These are phyloP conservation scores for Castanea mollissima DNA, from an alignment of 306 rosid species.

Conservation along the genomic window DNA sequence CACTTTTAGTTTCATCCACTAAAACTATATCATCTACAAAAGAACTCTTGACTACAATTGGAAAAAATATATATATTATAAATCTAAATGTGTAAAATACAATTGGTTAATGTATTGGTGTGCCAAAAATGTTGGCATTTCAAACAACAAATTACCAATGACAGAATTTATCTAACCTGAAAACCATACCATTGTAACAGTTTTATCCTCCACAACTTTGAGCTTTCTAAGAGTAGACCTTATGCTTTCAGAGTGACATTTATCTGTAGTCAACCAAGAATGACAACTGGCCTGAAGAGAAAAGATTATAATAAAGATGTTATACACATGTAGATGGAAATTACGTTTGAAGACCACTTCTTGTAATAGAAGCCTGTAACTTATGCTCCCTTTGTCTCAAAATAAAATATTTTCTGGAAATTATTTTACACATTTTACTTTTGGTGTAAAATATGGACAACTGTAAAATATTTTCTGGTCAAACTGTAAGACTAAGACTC, in stretches of 20 bases:
- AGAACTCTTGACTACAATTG: too few species aligned
- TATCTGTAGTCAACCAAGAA: conserved; percentile 38
- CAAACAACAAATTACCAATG: not conserved
- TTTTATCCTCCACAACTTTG: conserved; percentile 48
- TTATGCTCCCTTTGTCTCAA: too few species aligned
- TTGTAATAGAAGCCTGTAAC: not conserved
- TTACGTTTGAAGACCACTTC: not conserved
- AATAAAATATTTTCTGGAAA: too few species aligned
- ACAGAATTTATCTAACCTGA: not conserved
- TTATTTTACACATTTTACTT: too few species aligned
- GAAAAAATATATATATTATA: not conserved
- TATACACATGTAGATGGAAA: not conserved
- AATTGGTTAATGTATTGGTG: not conserved
- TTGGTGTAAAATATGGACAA: too few species aligned
- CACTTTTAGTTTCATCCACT: too few species aligned
- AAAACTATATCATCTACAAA: too few species aligned
- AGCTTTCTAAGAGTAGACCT: conserved; percentile 56
- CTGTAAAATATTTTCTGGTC: too few species aligned
- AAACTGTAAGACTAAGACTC: too few species aligned
- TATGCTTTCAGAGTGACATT: conserved; percentile 30
- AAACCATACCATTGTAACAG: conserved; percentile 55
- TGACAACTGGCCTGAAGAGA: conserved; percentile 49
- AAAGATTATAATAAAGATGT: conserved; percentile 13
- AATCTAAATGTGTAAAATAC: not conserved
- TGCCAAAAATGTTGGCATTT: not conserved